These are phyloP conservation scores for Thelonectria olida DNA, from an alignment of 2,329 filamentous ascomycete species.

Conservation along the genomic window DNA sequence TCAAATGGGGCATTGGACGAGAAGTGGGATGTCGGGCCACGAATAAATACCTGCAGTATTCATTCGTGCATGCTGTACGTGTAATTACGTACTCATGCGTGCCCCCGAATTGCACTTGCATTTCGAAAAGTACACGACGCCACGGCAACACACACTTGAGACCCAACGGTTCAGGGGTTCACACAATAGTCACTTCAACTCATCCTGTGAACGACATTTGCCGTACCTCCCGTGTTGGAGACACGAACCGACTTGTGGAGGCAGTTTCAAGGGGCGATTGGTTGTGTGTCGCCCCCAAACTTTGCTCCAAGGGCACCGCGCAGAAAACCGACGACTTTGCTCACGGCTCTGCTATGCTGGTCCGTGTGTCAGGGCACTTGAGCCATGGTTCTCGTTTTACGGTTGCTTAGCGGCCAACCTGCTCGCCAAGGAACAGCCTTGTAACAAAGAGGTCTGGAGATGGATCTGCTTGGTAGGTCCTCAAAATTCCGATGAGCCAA, in stretches of 20 bases:
- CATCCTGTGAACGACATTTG: not conserved
- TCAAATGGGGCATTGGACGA: not conserved
- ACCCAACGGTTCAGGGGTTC: conserved; percentile 15
- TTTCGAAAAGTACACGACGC: not conserved
- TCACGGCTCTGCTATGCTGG: conserved; percentile 15
- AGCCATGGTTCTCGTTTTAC: conserved; percentile 20
- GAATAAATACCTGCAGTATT: not conserved
- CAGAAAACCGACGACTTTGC: conserved; percentile 28
- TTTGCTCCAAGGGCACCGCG: conserved; percentile 15
- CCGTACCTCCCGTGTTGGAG: conserved; percentile 4
- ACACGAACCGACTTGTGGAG: conserved; percentile 5
- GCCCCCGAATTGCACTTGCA: not conserved
- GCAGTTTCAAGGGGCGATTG: conserved; percentile 11
- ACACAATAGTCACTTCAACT: not conserved
- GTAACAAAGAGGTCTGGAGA: conserved; percentile 17
- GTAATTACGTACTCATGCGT: not conserved
- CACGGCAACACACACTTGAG: not conserved
- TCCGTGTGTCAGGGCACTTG: conserved; percentile 14
- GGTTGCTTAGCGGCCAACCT: conserved; percentile 23
- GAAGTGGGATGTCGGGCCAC: not conserved
- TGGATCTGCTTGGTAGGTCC: not conserved
- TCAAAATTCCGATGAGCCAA: conserved; percentile 14
- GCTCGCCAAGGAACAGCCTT: conserved; percentile 34
- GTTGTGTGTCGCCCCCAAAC: not conserved
- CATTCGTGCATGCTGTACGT: not conserved